A percentile compares a stretch with the other conserved stretches of the same genome.
Conservation (phyloP, 371 early-diverging fungal species). For the Circinella minor region DNA sequence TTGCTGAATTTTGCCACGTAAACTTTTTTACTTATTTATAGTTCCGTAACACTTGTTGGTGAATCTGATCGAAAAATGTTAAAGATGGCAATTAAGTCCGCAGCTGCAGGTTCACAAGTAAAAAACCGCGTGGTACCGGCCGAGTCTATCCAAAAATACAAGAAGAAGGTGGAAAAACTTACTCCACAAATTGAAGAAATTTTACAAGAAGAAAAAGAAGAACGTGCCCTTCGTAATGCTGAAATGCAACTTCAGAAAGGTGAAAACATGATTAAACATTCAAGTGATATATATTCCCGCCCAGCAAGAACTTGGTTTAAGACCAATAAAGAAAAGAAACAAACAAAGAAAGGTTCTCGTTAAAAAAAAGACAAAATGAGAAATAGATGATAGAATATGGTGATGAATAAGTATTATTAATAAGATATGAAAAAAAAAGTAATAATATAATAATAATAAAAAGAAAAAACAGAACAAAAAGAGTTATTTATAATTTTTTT, state of each 20-base stretch:
- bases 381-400: too few relatives aligned
- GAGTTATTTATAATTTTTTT: neutral
- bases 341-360: slow-evolving; percentile 24
- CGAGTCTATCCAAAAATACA: slow-evolving; percentile 77
- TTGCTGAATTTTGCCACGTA: neutral
- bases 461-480: neutral
- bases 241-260: slow-evolving; percentile 92
- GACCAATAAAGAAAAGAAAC: slow-evolving; percentile 63
- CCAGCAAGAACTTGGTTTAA: slow-evolving; percentile 97
- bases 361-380: neutral
- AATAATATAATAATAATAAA: slow-evolving; percentile 1
- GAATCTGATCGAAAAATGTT: slow-evolving; percentile 93
- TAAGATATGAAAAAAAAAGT: neutral
- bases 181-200: slow-evolving; percentile 77
- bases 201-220: slow-evolving; percentile 85
- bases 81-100: slow-evolving; percentile 91
- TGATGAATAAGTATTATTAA: slow-evolving; percentile 1
- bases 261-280: slow-evolving; percentile 83
- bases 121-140: slow-evolving; percentile 88
- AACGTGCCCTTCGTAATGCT: slow-evolving; percentile 68
- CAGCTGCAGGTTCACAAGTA: slow-evolving; percentile 66
- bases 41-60: slow-evolving; percentile 88
- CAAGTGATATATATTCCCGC: slow-evolving; percentile 86
- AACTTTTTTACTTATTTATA: slow-evolving; percentile 13
- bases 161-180: slow-evolving; percentile 66